phyloP scores from a whole-genome alignment of 2,329 filamentous ascomycete species.

The Fusarium dlaminii region DNA sequence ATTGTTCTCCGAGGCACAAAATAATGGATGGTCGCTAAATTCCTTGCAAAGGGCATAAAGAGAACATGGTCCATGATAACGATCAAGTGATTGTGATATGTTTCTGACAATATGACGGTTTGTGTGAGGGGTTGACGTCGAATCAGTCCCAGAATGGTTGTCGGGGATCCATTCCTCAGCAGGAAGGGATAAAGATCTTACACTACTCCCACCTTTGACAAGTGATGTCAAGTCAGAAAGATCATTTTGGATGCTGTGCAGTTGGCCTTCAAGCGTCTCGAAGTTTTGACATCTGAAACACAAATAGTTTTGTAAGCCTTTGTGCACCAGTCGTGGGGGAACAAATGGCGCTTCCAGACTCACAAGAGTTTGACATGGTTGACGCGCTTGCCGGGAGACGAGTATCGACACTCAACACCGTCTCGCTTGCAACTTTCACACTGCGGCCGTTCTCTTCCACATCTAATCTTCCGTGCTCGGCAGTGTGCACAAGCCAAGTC shows the following conservation, averaged over 20 bases:
- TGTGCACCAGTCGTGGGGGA: not conserved
- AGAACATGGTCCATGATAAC: constrained; percentile 40
- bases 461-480: constrained; percentile 41
- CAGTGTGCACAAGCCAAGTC: constrained; percentile 43
- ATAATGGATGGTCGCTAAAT: constrained; percentile 35
- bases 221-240: constrained; percentile 41
- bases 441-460: constrained; percentile 41
- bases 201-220: constrained; percentile 30
- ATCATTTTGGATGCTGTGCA: constrained; percentile 41
- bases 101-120: constrained; percentile 36
- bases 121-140: not conserved
- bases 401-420: constrained; percentile 44
- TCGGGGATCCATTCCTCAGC: constrained; percentile 15
- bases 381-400: constrained; percentile 42
- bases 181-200: constrained; percentile 8
- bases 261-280: constrained; percentile 41
- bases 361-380: constrained; percentile 44
- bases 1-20: constrained; percentile 1
- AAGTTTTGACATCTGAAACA: constrained; percentile 43
- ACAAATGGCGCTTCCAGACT: constrained; percentile 21
- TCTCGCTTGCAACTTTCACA: constrained; percentile 44
- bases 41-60: constrained; percentile 40
- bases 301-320: constrained; percentile 22
- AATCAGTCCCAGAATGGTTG: not conserved
- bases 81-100: constrained; percentile 29